Base-by-base conservation (phyloP, 805 yeast species). In the Schwanniomyces vanrijiae region DNA sequence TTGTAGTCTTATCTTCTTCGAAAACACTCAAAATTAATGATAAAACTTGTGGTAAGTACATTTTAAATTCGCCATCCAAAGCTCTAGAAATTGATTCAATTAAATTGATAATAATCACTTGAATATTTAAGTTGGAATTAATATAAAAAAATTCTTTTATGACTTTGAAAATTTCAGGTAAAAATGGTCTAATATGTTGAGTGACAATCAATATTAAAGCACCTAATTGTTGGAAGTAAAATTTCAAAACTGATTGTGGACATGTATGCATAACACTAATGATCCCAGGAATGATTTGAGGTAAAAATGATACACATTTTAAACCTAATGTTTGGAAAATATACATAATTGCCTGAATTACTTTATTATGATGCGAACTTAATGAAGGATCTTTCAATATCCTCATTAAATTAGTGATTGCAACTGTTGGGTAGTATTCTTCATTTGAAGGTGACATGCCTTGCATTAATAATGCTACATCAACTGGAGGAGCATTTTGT, bases 361-460 rank as follows among this genome's bases (percentile, higher is more conserved):
- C 96, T 16, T 89, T 85, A 2, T 91, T 87, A 61, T 94, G 98
- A 60, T 91, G 96, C 0, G 87, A 75, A 8, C 89, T 84, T 47
- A 92, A 73, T 0, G 97, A 88, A 0, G 88, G 81, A 64, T 94
- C 99, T 53, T 86, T 85, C 37, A 94, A 68, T 16, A 94, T 86
- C 50, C 85, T 88, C 82, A 91, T 79, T 50, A 94, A 69, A 5
- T 91, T 88, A 39, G 83, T 83, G 38, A 94, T 88, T 0, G 92
- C 98, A 20, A 94, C 98, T 0, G 97, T 90, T 2, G 98, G 96
- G 58, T 88, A 91, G 57, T 91, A 94, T 55, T 92, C 97, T 46
- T 91, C 98, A 55, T 80, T 79, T 0, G 95, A 85, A 1, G 98
- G 98, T 5, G 96, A 86, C 78, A 89, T 87, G 3, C 97, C 97